Percentiles rank a stretch among this genome's conserved stretches.
Evolutionary conservation across 1,139 yeast genomes (phyloP).

Genomic region (Lodderomyces margitis): DNA sequence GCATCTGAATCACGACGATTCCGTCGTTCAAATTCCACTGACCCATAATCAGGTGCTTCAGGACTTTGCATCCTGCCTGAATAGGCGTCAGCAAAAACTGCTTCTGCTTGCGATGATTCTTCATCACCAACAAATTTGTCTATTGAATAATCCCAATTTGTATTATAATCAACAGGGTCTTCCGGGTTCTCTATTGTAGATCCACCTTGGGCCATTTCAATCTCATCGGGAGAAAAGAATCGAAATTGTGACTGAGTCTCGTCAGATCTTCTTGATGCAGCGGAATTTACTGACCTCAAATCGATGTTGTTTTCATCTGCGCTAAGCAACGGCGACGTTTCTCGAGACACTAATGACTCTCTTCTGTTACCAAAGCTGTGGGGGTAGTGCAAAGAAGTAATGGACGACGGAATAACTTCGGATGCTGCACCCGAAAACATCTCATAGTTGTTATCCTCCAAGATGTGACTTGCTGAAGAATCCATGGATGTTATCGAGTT

Average conservation of each 20-base stretch:
- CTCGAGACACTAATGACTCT: conserved; percentile 28
- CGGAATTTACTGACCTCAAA: conserved; percentile 29
- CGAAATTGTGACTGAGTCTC: conserved; percentile 53
- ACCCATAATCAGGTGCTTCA: conserved; percentile 36
- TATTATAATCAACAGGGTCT: conserved; percentile 59
- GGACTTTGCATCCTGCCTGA: conserved; percentile 12
- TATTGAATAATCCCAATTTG: conserved; percentile 61
- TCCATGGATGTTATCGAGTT: conserved; percentile 43
- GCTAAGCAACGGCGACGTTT: conserved; percentile 38
- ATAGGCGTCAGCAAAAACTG: conserved; percentile 7
- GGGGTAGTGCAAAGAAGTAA: conserved; percentile 80
- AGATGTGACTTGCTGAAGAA: conserved; percentile 27
- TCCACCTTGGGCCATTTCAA: conserved; percentile 84
- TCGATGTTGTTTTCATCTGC: conserved; percentile 26
- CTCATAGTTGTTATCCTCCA: conserved; percentile 58
- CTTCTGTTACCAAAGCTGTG: conserved; percentile 44
- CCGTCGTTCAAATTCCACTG: conserved; percentile 31
- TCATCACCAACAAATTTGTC: conserved; percentile 47
- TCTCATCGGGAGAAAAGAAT: conserved; percentile 80
- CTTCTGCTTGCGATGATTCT: conserved; percentile 12
- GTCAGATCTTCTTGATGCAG: conserved; percentile 27
- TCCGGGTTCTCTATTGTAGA: conserved; percentile 67
- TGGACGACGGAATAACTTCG: conserved; percentile 86
- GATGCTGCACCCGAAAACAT: conserved; percentile 90
- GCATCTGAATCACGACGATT: conserved; percentile 29